A percentile compares a stretch with the other conserved stretches of the same genome.
phyloP scores from a whole-genome alignment of 2,329 filamentous ascomycete species.

The Cadophora luteo-olivacea region DNA sequence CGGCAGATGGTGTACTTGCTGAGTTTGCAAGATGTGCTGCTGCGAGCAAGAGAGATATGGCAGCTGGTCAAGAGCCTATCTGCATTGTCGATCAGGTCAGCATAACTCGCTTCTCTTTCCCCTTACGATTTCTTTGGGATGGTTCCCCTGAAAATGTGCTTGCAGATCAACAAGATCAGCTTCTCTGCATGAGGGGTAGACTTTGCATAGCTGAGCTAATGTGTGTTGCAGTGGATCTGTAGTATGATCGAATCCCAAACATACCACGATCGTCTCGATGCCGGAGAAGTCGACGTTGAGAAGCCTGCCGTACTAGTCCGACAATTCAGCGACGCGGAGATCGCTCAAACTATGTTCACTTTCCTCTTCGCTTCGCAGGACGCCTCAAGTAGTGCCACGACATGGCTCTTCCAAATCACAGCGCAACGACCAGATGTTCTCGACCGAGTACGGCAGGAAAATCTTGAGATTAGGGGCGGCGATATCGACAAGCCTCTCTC shows the following conservation, averaged over 20 bases:
- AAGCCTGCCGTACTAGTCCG: constrained; percentile 56
- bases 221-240: constrained; percentile 62
- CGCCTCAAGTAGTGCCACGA: constrained; percentile 59
- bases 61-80: constrained; percentile 68
- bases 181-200: too few species aligned
- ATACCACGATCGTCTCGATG: constrained; percentile 69
- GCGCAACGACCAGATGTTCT: constrained; percentile 58
- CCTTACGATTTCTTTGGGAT: background rate
- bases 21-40: constrained; percentile 76
- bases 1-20: constrained; percentile 71
- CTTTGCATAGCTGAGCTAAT: background rate
- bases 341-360: constrained; percentile 57
- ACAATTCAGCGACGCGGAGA: constrained; percentile 57
- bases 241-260: constrained; percentile 74
- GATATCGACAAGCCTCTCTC: constrained; percentile 50
- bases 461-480: constrained; percentile 51
- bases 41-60: constrained; percentile 75
- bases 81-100: constrained; percentile 74
- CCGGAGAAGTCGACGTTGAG: constrained; percentile 54
- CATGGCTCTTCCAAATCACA: constrained; percentile 59
- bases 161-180: too few species aligned
- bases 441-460: constrained; percentile 53
- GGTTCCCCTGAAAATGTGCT: too few species aligned
- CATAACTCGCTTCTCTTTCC: background rate
- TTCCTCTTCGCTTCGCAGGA: constrained; percentile 62